phyloP scores from a whole-genome alignment of 1,139 yeast species.

The Protomyces inouyei region DNA sequence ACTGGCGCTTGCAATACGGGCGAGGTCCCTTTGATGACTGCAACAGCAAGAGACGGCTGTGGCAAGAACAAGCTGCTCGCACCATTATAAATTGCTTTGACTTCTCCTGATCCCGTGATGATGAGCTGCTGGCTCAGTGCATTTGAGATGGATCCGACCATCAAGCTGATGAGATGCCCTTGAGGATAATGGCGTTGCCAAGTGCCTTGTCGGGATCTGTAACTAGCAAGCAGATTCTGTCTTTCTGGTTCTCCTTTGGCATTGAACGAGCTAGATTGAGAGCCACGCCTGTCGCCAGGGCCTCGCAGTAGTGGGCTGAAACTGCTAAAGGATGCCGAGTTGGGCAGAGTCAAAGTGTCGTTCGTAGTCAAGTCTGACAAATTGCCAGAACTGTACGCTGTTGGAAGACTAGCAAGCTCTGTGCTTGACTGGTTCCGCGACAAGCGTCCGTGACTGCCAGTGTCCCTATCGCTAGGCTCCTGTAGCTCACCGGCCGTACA shows the following conservation, averaged over 20 bases:
- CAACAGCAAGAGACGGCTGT: not conserved
- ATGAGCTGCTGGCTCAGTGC: not conserved
- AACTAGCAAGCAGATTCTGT: not conserved
- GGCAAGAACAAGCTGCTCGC: slow-evolving; percentile 14
- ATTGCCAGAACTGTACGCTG: not conserved
- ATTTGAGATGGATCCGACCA: not conserved
- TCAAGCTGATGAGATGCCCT: not conserved
- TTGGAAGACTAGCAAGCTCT: not conserved
- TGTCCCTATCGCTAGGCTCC: not conserved
- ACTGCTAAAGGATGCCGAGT: not conserved
- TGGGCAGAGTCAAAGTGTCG: not conserved
- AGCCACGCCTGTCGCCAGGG: not conserved
- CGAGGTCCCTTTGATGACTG: not conserved
- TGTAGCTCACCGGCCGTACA: not conserved
- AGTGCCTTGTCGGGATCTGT: not conserved
- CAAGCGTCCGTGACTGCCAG: not conserved
- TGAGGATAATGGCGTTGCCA: slow-evolving; percentile 17
- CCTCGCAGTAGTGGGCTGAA: not conserved
- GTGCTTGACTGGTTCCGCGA: not conserved
- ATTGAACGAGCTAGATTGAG: not conserved
- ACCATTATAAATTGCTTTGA: not conserved
- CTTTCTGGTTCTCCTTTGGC: not conserved
- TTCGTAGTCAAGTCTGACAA: not conserved
- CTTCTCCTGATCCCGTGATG: not conserved
- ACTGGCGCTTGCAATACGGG: not conserved